Conservation (phyloP, 371 early-diverging fungal species). For the Mortierella sp. region DNA sequence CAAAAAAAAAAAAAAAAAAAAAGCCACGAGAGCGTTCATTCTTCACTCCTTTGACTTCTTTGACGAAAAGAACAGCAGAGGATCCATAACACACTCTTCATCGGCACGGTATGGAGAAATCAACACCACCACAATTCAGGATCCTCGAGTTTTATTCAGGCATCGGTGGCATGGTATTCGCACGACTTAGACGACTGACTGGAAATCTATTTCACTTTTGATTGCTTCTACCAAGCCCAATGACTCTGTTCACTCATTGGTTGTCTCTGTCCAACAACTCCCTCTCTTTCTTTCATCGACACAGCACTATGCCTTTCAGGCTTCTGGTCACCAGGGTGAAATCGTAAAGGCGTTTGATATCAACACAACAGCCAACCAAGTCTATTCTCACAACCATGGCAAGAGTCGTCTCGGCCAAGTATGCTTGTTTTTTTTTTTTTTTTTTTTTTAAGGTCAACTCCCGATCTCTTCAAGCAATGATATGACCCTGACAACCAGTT, state of each 20-base stretch:
- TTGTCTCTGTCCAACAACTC: not conserved
- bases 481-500: not conserved
- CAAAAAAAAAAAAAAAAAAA: no score
- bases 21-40: no score
- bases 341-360: constrained; percentile 83
- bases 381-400: constrained; percentile 82
- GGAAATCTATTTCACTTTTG: no score
- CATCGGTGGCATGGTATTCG: constrained; percentile 76
- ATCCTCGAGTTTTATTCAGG: constrained; percentile 78
- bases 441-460: not conserved
- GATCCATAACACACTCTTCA: no score
- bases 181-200: no score
- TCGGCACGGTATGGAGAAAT: no score
- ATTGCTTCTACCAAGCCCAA: not conserved
- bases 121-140: constrained; percentile 19
- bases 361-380: constrained; percentile 81
- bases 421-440: constrained; percentile 8
- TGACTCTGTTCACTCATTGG: not conserved
- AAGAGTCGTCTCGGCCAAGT: constrained; percentile 73
- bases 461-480: constrained; percentile 3
- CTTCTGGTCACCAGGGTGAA: constrained; percentile 66
- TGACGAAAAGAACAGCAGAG: no score
- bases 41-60: no score
- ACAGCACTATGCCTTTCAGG: constrained; percentile 77
- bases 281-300: constrained; percentile 3